Conservation (phyloP, 2,329 filamentous ascomycete genomes). For the Grosmannia penicillata region DNA sequence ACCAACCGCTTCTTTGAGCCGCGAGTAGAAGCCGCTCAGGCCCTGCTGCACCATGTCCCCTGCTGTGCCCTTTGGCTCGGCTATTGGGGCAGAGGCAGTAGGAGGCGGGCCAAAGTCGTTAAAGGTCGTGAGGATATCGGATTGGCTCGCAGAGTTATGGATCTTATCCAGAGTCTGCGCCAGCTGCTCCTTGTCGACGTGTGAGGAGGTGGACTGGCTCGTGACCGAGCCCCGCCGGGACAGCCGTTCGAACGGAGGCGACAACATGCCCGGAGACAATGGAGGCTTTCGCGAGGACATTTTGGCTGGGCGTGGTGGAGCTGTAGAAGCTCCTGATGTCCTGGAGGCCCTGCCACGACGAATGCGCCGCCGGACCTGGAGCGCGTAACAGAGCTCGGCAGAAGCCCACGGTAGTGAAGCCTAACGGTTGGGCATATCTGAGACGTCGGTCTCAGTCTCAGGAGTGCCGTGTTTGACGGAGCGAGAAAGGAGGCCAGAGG, state of each 20-base stretch:
- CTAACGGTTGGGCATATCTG: neutral
- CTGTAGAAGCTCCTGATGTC: neutral
- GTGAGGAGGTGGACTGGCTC: conserved; percentile 31
- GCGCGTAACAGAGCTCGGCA: neutral
- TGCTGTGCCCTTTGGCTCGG: conserved; percentile 55
- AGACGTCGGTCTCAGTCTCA: too few species aligned
- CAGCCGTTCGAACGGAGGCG: conserved; percentile 15
- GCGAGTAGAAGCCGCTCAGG: conserved; percentile 76
- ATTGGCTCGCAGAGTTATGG: conserved; percentile 75
- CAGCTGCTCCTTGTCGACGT: conserved; percentile 58
- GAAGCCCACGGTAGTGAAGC: too few species aligned
- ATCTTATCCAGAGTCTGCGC: conserved; percentile 73
- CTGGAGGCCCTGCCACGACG: too few species aligned
- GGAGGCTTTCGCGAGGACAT: conserved; percentile 9
- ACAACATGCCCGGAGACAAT: conserved; percentile 15
- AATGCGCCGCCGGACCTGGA: too few species aligned
- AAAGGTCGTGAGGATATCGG: conserved; percentile 76
- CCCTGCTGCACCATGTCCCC: conserved; percentile 71
- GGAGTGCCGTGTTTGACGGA: too few species aligned
- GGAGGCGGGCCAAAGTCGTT: conserved; percentile 75
- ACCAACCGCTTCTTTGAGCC: conserved; percentile 70
- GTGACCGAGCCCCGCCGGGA: conserved; percentile 24
- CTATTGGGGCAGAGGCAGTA: conserved; percentile 30
- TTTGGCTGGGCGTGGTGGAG: conserved; percentile 1
- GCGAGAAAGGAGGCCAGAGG: too few species aligned